Percentiles rank a stretch among this genome's conserved stretches.
phyloP scores from a whole-genome alignment of 352 stramenopile species.

The Pythium rhizo-oryzae region DNA sequence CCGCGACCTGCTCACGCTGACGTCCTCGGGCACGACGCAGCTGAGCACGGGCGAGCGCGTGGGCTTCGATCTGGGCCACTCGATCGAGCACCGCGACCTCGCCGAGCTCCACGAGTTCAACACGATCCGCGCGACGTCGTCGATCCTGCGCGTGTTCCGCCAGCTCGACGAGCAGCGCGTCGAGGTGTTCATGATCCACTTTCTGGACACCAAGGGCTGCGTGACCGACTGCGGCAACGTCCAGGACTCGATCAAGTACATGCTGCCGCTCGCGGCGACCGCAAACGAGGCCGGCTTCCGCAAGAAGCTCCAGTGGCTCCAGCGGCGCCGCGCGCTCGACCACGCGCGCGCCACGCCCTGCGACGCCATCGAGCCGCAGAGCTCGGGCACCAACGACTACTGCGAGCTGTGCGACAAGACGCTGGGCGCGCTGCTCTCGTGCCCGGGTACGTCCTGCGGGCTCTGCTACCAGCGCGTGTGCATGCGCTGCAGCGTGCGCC shows the following conservation, averaged over 20 bases:
- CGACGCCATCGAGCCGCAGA: slow-evolving; percentile 11
- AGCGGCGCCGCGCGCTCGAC: slow-evolving; percentile 23
- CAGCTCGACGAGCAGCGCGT: slow-evolving; percentile 43
- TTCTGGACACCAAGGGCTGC: slow-evolving; percentile 30
- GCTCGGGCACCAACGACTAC: slow-evolving; percentile 4
- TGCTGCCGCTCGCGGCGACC: slow-evolving; percentile 14
- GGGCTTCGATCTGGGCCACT: slow-evolving; percentile 51
- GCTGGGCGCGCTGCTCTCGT: slow-evolving; percentile 13
- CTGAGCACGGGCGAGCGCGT: slow-evolving; percentile 44
- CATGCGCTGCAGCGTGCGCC: slow-evolving; percentile 12
- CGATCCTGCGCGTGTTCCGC: slow-evolving; percentile 43
- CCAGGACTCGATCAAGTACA: slow-evolving; percentile 34
- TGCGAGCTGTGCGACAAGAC: slow-evolving; percentile 20
- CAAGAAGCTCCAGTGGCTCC: slow-evolving; percentile 54
- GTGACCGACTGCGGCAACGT: slow-evolving; percentile 11
- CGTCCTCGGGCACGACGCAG: not conserved
- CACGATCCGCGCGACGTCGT: slow-evolving; percentile 45
- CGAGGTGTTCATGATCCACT: slow-evolving; percentile 50
- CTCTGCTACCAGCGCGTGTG: slow-evolving; percentile 27
- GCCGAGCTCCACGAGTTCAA: slow-evolving; percentile 36
- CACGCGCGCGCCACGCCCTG: not conserved
- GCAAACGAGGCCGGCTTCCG: slow-evolving; percentile 33
- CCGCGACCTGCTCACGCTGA: slow-evolving; percentile 34
- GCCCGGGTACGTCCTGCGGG: slow-evolving; percentile 12
- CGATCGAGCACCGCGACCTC: slow-evolving; percentile 52